A percentile compares a stretch with the other conserved stretches of the same genome.
These are phyloP conservation scores for Salix brachista DNA, from an alignment of 345 rosid species.

Conservation along the genomic window DNA sequence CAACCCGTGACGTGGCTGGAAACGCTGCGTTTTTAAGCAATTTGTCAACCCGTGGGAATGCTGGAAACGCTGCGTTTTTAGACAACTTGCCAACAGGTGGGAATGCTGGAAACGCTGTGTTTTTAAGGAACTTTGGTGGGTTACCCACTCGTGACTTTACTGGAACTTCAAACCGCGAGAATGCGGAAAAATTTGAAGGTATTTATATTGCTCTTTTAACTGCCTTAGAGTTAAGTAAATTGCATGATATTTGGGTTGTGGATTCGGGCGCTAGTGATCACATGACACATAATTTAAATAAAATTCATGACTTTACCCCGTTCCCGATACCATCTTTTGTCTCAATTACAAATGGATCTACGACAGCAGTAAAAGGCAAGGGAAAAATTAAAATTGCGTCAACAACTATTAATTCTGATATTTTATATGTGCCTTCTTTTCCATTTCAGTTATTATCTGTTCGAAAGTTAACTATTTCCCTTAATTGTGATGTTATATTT, in stretches of 20 bases:
- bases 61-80: too few species aligned
- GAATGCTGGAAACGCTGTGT: too few species aligned
- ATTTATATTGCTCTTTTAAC: neutral
- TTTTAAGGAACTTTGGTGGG: neutral
- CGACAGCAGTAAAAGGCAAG: too few species aligned
- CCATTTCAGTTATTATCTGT: neutral
- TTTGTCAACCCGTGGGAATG: too few species aligned
- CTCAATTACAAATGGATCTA: neutral
- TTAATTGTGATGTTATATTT: constrained; percentile 1
- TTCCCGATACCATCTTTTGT: neutral
- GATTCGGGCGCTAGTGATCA: too few species aligned
- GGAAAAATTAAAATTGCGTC: too few species aligned
- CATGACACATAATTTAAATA: too few species aligned
- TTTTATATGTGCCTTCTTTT: neutral
- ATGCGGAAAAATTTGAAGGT: neutral
- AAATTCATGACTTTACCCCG: too few species aligned
- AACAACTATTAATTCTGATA: neutral
- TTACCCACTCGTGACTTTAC: neutral
- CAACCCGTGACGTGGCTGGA: too few species aligned
- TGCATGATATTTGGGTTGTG: neutral
- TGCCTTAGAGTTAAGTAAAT: neutral
- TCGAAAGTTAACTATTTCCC: neutral
- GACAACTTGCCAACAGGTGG: too few species aligned
- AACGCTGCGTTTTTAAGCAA: too few species aligned
- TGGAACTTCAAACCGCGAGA: neutral